Percentiles rank a stretch among this genome's conserved stretches.
These are phyloP conservation scores for Myrmaecium sp. DNA, from an alignment of 2,329 filamentous ascomycete species.

Conservation along the genomic window DNA sequence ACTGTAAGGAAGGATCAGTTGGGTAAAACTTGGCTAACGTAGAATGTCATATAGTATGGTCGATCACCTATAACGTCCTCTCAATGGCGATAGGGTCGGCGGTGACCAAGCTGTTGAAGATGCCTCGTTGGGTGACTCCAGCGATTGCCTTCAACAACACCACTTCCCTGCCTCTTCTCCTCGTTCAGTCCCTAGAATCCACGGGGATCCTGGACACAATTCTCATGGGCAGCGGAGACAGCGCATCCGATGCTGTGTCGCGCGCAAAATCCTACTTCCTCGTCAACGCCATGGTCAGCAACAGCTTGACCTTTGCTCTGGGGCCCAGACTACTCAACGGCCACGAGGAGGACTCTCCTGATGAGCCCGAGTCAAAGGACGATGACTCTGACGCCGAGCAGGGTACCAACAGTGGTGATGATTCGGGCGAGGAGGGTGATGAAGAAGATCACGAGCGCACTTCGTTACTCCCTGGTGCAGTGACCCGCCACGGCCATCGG, in stretches of 20 bases:
- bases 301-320: conserved; percentile 46
- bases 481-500: conserved; percentile 13
- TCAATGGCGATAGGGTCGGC: conserved; percentile 31
- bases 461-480: conserved; percentile 30
- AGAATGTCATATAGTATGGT: conserved; percentile 26
- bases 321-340: conserved; percentile 41
- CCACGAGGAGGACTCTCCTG: conserved; percentile 23
- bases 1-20: neutral
- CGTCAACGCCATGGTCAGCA: conserved; percentile 46
- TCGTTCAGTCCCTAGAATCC: conserved; percentile 34
- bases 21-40: conserved; percentile 5
- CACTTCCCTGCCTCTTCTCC: conserved; percentile 34
- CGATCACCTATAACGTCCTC: conserved; percentile 30
- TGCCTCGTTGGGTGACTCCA: conserved; percentile 37
- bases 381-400: conserved; percentile 10
- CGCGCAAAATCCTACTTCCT: conserved; percentile 50
- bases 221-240: conserved; percentile 28
- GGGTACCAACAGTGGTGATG: conserved; percentile 9
- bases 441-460: conserved; percentile 27
- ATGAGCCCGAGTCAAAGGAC: conserved; percentile 11
- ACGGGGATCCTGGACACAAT: conserved; percentile 38
- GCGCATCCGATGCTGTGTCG: conserved; percentile 31
- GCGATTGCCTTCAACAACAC: conserved; percentile 42
- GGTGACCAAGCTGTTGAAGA: conserved; percentile 27
- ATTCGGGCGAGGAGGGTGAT: conserved; percentile 8